These are phyloP conservation scores for Lithocarpus polystachyus DNA, from an alignment of 306 rosid genomes.

Conservation along the genomic window DNA sequence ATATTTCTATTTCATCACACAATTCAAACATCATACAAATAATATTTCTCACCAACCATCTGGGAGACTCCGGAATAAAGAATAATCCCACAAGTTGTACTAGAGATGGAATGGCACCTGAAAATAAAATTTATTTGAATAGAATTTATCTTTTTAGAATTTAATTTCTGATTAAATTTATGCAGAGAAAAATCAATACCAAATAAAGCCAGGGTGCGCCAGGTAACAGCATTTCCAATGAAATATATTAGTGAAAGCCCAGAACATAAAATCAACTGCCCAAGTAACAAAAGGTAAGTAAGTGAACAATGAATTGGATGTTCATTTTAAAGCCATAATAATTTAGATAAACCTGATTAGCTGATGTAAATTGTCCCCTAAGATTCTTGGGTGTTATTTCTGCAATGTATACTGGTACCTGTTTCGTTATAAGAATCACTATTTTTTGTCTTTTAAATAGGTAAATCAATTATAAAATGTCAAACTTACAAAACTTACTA, in stretches of 20 bases:
- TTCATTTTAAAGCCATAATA: background rate
- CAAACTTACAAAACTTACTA: slow-evolving; percentile 44
- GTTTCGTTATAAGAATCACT: slow-evolving; percentile 5
- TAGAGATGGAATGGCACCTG: slow-evolving; percentile 66
- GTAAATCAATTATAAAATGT: background rate
- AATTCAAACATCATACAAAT: background rate
- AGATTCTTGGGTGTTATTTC: slow-evolving; percentile 73
- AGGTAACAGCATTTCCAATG: slow-evolving; percentile 48
- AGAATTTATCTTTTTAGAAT: too few relatives aligned
- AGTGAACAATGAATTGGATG: background rate
- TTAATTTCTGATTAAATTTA: background rate
- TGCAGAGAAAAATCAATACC: slow-evolving; percentile 29
- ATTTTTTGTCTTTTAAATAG: background rate
- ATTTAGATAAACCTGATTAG: slow-evolving; percentile 52
- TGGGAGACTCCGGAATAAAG: slow-evolving; percentile 88
- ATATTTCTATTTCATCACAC: background rate
- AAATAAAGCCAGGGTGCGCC: slow-evolving; percentile 56
- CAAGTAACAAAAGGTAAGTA: slow-evolving; percentile 12
- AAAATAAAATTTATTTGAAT: slow-evolving; percentile 6
- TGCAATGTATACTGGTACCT: slow-evolving; percentile 80
- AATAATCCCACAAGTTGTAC: slow-evolving; percentile 60
- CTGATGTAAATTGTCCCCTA: slow-evolving; percentile 63
- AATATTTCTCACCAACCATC: slow-evolving; percentile 70
- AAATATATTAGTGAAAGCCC: slow-evolving; percentile 67
- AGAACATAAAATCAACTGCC: slow-evolving; percentile 58